Conservation (phyloP, 129 eudicot species). For the Sambucus nigra region DNA sequence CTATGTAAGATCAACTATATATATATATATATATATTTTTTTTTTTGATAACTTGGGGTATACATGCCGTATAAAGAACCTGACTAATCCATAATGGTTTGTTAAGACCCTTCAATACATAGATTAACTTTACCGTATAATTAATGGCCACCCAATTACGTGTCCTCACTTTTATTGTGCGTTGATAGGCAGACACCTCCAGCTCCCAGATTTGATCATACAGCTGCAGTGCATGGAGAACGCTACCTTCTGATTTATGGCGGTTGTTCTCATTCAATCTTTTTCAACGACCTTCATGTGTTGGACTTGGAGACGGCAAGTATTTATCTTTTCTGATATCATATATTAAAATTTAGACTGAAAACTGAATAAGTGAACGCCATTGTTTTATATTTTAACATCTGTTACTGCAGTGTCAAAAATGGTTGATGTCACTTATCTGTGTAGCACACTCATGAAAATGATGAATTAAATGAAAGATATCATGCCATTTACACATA, state of each 20-base stretch:
- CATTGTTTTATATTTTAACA: too few species aligned
- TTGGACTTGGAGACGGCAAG: slow-evolving; percentile 88
- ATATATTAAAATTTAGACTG: background rate
- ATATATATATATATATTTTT: too few species aligned
- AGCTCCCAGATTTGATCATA: slow-evolving; percentile 91
- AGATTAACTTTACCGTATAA: too few species aligned
- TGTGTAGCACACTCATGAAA: background rate
- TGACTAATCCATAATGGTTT: background rate
- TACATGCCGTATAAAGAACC: too few species aligned
- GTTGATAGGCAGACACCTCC: slow-evolving; percentile 82
- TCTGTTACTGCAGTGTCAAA: background rate
- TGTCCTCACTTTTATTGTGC: slow-evolving; percentile 24
- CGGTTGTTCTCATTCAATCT: slow-evolving; percentile 92
- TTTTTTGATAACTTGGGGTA: too few species aligned
- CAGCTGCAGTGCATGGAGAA: slow-evolving; percentile 68
- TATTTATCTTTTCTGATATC: slow-evolving; percentile 7
- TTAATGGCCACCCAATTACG: slow-evolving; percentile 5
- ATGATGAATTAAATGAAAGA: background rate
- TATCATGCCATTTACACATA: background rate
- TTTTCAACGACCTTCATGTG: slow-evolving; percentile 74
- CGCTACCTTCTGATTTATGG: slow-evolving; percentile 89
- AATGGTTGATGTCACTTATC: too few species aligned
- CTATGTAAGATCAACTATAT: slow-evolving; percentile 40
- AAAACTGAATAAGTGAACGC: background rate
- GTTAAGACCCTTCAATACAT: too few species aligned